Evolutionary conservation across 2,329 filamentous ascomycete species (phyloP).

Genomic region (Pseudodiploospora longispora): DNA sequence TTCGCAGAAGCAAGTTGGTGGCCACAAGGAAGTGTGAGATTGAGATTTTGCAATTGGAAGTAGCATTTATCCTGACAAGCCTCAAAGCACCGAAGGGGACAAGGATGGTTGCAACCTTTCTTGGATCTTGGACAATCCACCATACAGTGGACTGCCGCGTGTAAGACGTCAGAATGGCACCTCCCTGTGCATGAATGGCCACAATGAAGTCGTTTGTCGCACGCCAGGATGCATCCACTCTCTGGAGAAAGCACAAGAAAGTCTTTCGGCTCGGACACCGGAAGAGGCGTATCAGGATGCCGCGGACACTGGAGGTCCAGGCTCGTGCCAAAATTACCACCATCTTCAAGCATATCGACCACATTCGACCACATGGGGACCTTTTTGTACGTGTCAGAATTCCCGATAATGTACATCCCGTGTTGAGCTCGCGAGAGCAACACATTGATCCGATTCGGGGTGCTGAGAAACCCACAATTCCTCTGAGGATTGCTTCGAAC

Average conservation of each 20-base stretch:
- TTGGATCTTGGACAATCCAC: constrained; percentile 35
- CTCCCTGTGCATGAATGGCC: constrained; percentile 38
- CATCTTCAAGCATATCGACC: constrained; percentile 38
- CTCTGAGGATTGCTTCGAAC: constrained; percentile 57
- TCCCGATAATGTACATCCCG: constrained; percentile 65
- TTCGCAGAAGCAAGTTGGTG: constrained; percentile 24
- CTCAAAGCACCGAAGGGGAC: constrained; percentile 35
- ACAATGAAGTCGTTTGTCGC: constrained; percentile 39
- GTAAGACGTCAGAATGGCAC: constrained; percentile 41
- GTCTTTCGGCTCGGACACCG: constrained; percentile 45
- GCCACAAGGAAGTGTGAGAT: constrained; percentile 32
- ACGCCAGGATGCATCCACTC: constrained; percentile 49
- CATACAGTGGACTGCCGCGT: constrained; percentile 37
- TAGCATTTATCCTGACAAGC: constrained; percentile 30
- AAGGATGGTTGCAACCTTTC: constrained; percentile 36
- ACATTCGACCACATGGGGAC: constrained; percentile 59
- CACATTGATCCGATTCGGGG: constrained; percentile 61
- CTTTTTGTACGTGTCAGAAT: constrained; percentile 46
- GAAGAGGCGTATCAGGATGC: constrained; percentile 44
- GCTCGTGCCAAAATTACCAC: constrained; percentile 37
- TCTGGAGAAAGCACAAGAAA: constrained; percentile 51
- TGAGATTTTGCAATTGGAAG: constrained; percentile 20
- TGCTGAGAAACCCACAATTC: constrained; percentile 57
- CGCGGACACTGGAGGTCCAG: constrained; percentile 53
- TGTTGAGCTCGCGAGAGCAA: constrained; percentile 58